A percentile compares a stretch with the other conserved stretches of the same genome.
Evolutionary conservation across 2,329 filamentous ascomycete species (phyloP).

Genomic region (Leptographium radiaticola): DNA sequence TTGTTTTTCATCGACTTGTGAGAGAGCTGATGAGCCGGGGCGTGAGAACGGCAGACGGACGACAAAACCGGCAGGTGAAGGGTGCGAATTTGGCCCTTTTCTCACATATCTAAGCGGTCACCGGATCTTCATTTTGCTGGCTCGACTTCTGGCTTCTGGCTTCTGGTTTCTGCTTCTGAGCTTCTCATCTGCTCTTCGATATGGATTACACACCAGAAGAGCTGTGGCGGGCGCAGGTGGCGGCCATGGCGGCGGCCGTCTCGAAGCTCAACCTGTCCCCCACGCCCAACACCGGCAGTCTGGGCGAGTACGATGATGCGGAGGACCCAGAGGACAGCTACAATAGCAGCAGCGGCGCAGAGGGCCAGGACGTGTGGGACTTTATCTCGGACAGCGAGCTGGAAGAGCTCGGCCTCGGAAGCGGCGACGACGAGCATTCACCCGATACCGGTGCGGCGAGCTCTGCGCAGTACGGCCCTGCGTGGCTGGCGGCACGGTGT

Average conservation of each 20-base stretch:
- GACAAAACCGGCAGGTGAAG: too few relatives aligned
- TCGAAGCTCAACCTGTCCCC: conserved; percentile 50
- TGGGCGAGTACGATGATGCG: conserved; percentile 34
- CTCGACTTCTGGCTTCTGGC: neutral
- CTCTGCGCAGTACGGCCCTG: conserved; percentile 32
- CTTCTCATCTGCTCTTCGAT: neutral
- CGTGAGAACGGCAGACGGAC: too few relatives aligned
- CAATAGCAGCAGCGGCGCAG: conserved; percentile 31
- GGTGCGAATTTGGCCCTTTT: too few relatives aligned
- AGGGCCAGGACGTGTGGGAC: conserved; percentile 81
- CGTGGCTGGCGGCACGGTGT: conserved; percentile 65
- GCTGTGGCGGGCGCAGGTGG: conserved; percentile 76
- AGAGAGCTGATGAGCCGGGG: too few relatives aligned
- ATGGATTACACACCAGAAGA: conserved; percentile 6
- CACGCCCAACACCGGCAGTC: conserved; percentile 15
- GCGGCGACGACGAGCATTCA: conserved; percentile 24
- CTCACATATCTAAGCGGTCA: too few relatives aligned
- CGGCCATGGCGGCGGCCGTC: conserved; percentile 75
- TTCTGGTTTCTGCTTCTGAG: neutral
- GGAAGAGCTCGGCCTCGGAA: conserved; percentile 37
- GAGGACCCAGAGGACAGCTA: conserved; percentile 51
- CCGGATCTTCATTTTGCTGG: too few relatives aligned
- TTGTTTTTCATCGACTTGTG: too few relatives aligned
- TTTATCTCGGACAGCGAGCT: conserved; percentile 69
- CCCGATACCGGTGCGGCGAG: too few relatives aligned